Base-by-base conservation (phyloP, 1,139 yeast genomes). In the Torulaspora pretoriensis region DNA sequence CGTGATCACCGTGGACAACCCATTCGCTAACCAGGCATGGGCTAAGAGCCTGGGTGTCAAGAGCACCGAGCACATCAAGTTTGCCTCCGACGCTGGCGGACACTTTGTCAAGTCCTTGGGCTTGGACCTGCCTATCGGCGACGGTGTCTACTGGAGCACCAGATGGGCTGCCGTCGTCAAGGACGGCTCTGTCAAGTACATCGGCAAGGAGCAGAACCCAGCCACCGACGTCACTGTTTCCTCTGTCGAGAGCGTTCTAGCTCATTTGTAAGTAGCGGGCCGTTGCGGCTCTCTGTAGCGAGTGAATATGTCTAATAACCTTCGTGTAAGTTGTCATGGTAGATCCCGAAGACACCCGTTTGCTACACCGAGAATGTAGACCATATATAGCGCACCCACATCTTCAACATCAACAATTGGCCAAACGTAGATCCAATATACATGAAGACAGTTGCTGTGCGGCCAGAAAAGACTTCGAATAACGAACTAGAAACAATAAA, bases 21-120 rank as follows among this genome's bases (percentile, higher is more conserved):
- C 96, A 25, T 87, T 87, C 63, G 94, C 88, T 46, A 71, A 73
- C 64, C 70, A 77, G 52, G 94, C 94, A 31, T 86, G 95, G 94
- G 90, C 85, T 52, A 84, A 83, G 68, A 78, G 80, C 14, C 70
- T 85, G 27, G 68, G 69, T 33, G 75, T 71, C 38, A 60, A 51
- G 45, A 61, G 57, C 41, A 57, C 62, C n/a, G 51, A 70, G 55
- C 61, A 75, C 68, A 65, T 83, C 47, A 74, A 81, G 56, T 86
- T 86, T 64, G 95, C 82, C 42, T 72, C 83, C 52, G 96, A 89
- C 64, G 80, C 87, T 37, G 76, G 75, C 47, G 83, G 83, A 40
- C 68, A 68, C 31, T 80, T 85, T 59, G 76, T 88, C 45, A 70
- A 73, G 59, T 68, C 78, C 40, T 69, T 81, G 53, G 95, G 92